These are phyloP conservation scores for Teunomyces panamensis DNA, from an alignment of 805 yeast species.

Conservation along the genomic window DNA sequence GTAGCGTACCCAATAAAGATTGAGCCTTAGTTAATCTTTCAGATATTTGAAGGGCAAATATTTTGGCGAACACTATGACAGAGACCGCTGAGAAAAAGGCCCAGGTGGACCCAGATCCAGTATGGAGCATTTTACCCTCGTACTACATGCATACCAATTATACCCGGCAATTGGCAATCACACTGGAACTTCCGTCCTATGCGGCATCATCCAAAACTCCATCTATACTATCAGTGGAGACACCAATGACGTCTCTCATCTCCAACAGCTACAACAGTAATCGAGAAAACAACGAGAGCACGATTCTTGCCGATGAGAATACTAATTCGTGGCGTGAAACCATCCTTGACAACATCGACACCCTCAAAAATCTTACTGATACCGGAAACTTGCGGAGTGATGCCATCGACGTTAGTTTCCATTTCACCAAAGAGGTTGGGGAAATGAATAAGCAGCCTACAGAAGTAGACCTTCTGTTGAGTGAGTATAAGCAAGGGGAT, in stretches of 20 bases:
- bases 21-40: too few species aligned
- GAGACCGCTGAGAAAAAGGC: background rate
- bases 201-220: slow-evolving; percentile 4
- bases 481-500: slow-evolving; percentile 66
- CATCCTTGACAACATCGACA: slow-evolving; percentile 35
- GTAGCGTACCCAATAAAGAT: background rate
- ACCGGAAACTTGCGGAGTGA: slow-evolving; percentile 26
- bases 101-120: slow-evolving; percentile 14
- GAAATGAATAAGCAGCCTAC: slow-evolving; percentile 24
- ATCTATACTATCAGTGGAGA: slow-evolving; percentile 1
- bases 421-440: slow-evolving; percentile 36
- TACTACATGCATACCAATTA: slow-evolving; percentile 32
- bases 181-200: slow-evolving; percentile 20
- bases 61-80: background rate
- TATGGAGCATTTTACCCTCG: slow-evolving; percentile 40
- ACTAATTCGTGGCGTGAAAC: slow-evolving; percentile 35
- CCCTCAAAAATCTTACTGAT: slow-evolving; percentile 30
- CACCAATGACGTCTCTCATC: slow-evolving; percentile 1
- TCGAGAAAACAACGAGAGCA: background rate
- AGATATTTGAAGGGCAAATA: too few species aligned
- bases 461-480: slow-evolving; percentile 27
- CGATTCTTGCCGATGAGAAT: slow-evolving; percentile 34
- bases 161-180: slow-evolving; percentile 3
- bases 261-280: background rate
- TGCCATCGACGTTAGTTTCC: slow-evolving; percentile 24